Base-by-base conservation (phyloP, 495 filamentous ascomycete genomes). In the Sordaria brevicollis region DNA sequence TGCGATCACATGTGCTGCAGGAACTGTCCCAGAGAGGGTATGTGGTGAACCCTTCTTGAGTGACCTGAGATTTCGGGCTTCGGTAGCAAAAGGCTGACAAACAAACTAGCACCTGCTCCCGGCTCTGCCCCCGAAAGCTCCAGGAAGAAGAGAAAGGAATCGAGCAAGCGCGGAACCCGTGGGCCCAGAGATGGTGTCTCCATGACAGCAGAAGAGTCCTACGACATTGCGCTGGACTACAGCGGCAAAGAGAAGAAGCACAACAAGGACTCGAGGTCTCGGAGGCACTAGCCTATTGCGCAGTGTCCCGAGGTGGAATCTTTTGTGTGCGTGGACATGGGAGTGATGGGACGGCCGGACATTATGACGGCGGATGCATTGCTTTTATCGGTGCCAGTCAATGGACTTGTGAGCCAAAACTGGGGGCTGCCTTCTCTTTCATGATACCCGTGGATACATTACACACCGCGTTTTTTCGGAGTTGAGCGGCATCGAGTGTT, bases 1-100 rank as follows among this genome's bases (percentile, higher is more conserved):
- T 83, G 81, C 67, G 81, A 80, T 35, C 81, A 83, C 67, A 77
- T 77, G 39, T 82, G 81, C 70, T 83, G 81, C 70, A 76, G 73
- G 62, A 76, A 76, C 66, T 83, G 81, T 68, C 78, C 70, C 69
- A 77, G 74, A 54, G 78, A 76, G 35, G 36, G 80, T 80, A 62
- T 77, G 76, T 74, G 17, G 21, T 17, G 5, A 13, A 11, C 4
- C 34, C 25, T 67, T n/a, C 34, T 54, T 31, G 38, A 38, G 11
- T 49, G 31, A 29, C 65, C 13, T n/a, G 49, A 13, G 19, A 62
- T 17, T n/a, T 13, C 29, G 38, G 11, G n/a, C n/a, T 25, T 31
- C 31, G 9, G n/a, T 36, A 71, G 21, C 35, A 35, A 37, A 33
- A 54, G 15, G 21, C 15, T n/a, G 21, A n/a, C 36, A 36, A 43